A percentile compares a stretch with the other conserved stretches of the same genome.
phyloP scores from a whole-genome alignment of 1,139 yeast genomes.

The Dujonia santamariae region DNA sequence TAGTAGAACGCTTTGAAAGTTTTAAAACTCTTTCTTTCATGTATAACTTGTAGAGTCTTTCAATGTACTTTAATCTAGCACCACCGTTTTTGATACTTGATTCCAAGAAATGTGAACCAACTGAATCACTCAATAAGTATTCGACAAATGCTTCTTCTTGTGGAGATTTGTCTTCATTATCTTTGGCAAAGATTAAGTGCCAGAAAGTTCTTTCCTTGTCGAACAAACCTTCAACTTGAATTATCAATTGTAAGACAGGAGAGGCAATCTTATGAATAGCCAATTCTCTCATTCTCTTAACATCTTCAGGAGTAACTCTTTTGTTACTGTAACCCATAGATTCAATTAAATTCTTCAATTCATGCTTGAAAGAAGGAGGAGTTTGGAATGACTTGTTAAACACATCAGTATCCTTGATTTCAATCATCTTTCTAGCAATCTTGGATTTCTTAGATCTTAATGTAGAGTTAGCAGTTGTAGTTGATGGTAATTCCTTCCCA shows the following conservation, averaged over 20 bases:
- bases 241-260: constrained; percentile 77
- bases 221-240: constrained; percentile 79
- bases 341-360: constrained; percentile 35
- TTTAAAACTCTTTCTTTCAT: constrained; percentile 72
- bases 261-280: constrained; percentile 82
- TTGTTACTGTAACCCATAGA: constrained; percentile 33
- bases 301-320: constrained; percentile 33
- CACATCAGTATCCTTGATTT: constrained; percentile 73
- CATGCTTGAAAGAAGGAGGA: constrained; percentile 69
- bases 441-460: constrained; percentile 84
- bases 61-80: constrained; percentile 66
- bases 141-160: constrained; percentile 83
- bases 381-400: constrained; percentile 66
- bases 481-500: constrained; percentile 78
- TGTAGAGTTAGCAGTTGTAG: constrained; percentile 68
- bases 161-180: constrained; percentile 46
- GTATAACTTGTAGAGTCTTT: constrained; percentile 66
- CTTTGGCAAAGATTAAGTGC: constrained; percentile 49
- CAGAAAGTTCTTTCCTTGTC: constrained; percentile 69
- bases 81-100: constrained; percentile 57
- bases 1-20: constrained; percentile 72
- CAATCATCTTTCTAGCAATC: constrained; percentile 91
- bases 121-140: constrained; percentile 77
- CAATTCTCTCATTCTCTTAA: constrained; percentile 57
- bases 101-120: constrained; percentile 89